Base-by-base conservation (phyloP, 106 monocot genomes). In the Phalaenopsis aphrodite region DNA sequence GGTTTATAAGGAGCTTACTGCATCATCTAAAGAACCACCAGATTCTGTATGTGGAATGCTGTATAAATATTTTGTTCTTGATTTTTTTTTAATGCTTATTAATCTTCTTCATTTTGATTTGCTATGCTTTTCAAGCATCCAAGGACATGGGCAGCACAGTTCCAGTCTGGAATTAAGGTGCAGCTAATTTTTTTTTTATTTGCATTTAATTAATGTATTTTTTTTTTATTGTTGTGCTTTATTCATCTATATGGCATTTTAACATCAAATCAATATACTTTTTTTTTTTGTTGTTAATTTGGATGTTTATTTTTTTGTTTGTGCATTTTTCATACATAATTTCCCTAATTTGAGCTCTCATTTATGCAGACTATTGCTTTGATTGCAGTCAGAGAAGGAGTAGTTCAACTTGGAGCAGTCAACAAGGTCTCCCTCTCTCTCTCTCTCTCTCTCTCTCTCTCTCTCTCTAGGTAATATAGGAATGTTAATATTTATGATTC, bases 91-190 rank as follows among this genome's bases (percentile, higher is more conserved):
- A 42, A 41, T 38, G 8, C 1, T 58, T 16, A n/a, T 9, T n/a
- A 57, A 9, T 21, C 52, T 43, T 30, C 12, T 61, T 23, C 21
- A 19, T 64, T 21, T 77, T 82, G 38, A 10, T 46, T 71, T 16
- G 73, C 49, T 39, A 61, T 52, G 46, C 66, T 30, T 68, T 83
- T 73, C 57, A 90, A 99, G 99, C 92, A 95, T 56, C 99, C 99
- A 82, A 99, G 93, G 88, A 99, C 95, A 80, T 99, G 99, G 99
- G 95, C 95, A 84, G 95, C 99, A 81, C 99, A 99, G 91, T 99
- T 99, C 84, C 99, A 93, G 81, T 89, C 93, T 57, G 99, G 99
- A 46, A 90, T 99, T 84, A 88, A 99, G 99, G 99, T 95, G 38
- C 41, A 48, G 8, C 56, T 12, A 56, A 11, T 56, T 21, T 5